Evolutionary conservation across 257 asterid genomes (phyloP).

Genomic region (Nicotiana attenuata): DNA sequence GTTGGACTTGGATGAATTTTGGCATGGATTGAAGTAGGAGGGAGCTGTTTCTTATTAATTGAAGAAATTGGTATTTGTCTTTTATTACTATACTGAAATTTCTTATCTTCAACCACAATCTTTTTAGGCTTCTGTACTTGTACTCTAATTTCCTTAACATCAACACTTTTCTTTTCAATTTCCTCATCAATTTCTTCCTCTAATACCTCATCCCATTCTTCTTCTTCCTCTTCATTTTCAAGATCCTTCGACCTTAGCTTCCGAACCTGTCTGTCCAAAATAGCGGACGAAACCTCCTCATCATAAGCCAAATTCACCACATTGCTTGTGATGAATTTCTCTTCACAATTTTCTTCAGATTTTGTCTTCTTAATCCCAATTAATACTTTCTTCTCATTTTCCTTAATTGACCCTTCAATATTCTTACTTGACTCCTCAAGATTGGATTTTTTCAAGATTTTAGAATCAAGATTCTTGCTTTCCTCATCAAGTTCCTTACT

Average conservation of each 20-base stretch:
- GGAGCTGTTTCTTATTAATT: conserved; percentile 30
- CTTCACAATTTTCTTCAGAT: conserved; percentile 58
- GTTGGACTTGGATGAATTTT: conserved; percentile 39
- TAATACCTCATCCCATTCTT: conserved; percentile 18
- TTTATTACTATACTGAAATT: conserved; percentile 27
- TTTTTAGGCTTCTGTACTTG: conserved; percentile 28
- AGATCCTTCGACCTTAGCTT: background rate
- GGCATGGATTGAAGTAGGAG: conserved; percentile 27
- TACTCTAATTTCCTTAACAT: conserved; percentile 30
- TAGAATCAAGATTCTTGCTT: background rate
- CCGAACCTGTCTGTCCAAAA: too few relatives aligned
- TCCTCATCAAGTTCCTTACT: conserved; percentile 12
- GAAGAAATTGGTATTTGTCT: conserved; percentile 36
- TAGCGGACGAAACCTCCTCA: too few relatives aligned
- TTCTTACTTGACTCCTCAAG: conserved; percentile 12
- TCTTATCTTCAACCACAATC: conserved; percentile 36
- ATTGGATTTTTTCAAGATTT: background rate
- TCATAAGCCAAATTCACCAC: background rate
- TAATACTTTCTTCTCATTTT: conserved; percentile 4
- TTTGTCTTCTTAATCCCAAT: conserved; percentile 21
- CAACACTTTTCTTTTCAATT: conserved; percentile 31
- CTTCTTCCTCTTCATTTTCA: conserved; percentile 20
- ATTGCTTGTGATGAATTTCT: conserved; percentile 43
- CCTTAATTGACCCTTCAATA: conserved; percentile 7
- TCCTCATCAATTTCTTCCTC: conserved; percentile 30